Evolutionary conservation across 148 eudicot genomes (phyloP), one percentile per base, ranked within the genome.

Genomic region (Fagopyrum homotropicum): DNA sequence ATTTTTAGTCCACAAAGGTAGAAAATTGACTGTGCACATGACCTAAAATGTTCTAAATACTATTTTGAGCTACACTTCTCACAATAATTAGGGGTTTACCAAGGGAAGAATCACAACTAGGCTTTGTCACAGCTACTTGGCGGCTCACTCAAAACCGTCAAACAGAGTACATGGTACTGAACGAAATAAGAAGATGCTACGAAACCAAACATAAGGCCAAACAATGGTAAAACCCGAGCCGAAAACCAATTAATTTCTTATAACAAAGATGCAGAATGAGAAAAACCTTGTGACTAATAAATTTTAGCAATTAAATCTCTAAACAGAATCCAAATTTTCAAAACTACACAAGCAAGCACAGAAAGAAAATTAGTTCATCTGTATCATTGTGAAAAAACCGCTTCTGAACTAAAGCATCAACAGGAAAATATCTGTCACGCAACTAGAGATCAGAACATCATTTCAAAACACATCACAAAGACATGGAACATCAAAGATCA

Each of bases 131-230:
- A 64, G 16, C 69, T 64, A 30, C 43, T 3, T 5, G n/a, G 69
- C 29, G 45, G 40, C 45, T 64, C 16, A 64, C 7, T 30, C 11
- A 15, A 64, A 64, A 64, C 45, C 45, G 5, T 35, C 45, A 29
- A 63, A 29, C 69, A 64, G 45, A 59, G 22, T 64, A 64, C 17
- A 35, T 4, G 69, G 17, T 2, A 64, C 11, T 35, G 69, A 45
- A 64, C 12, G n/a, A 57, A 22, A 57, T 4, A 19, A 59, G 64
- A 59, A 17, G 64, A 59, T 64, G 69, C 69, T 64, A 64, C n/a
- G 12, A 30, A 64, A 45, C 69, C 45, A 26, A 17, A 60, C 40
- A 26, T 3, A 26, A 9, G 43, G 43, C 40, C 35, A 60, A 9
- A 22, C 14, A 60, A 9, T 8, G 40, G 43, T 60, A 11, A 29